Evolutionary conservation across 2,329 filamentous ascomycete genomes (phyloP), one percentile per base, ranked within the genome.

Genomic region (Lachnellula hyalina): DNA sequence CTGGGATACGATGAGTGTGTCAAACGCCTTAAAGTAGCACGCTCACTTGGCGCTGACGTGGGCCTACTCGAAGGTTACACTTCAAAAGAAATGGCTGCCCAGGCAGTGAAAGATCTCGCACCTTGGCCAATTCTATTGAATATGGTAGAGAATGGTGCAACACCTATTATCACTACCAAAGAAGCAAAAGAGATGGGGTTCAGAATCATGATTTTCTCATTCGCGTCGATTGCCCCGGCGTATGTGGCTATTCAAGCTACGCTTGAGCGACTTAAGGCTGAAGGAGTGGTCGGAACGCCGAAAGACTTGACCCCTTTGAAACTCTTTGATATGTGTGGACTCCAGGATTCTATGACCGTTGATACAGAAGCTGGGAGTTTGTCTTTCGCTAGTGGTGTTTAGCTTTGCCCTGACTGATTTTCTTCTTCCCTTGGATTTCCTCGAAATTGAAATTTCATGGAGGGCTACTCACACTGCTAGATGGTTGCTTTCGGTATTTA

Each of bases 61-160:
- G 77, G 75, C 0, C 79, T 86, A 55, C 74, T 85, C 4, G 84
- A 86, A 62, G 84, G 81, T 5, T 73, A 85, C 53, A 73, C 71
- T 5, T 74, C 71, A 1, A 73, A 73, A 15, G 78, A 79, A 47
- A 72, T 84, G 62, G 77, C 75, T 1, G 66, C 70, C 17, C 67
- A 70, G 49, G 72, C 74, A 1, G 75, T 77, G n/a, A 62, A 70
- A 19, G 74, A 77, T 6, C 68, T 83, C 1, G 73, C 74, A 2
- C 76, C 76, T 0, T 75, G 62, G 73, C 80, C 72, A 61, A 72
- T 83, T 38, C 67, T 84, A 25, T 73, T 82, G 50, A 85, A 85
- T 63, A 79, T 78, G 59, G 82, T 85, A 0, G 75, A 78, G 56
- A 75, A 77, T 25, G 81, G 81, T 2, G 74, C 76, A 23, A 81